Base-by-base conservation (phyloP, 2,329 filamentous ascomycete genomes). In the Stagonosporopsis tanaceti region DNA sequence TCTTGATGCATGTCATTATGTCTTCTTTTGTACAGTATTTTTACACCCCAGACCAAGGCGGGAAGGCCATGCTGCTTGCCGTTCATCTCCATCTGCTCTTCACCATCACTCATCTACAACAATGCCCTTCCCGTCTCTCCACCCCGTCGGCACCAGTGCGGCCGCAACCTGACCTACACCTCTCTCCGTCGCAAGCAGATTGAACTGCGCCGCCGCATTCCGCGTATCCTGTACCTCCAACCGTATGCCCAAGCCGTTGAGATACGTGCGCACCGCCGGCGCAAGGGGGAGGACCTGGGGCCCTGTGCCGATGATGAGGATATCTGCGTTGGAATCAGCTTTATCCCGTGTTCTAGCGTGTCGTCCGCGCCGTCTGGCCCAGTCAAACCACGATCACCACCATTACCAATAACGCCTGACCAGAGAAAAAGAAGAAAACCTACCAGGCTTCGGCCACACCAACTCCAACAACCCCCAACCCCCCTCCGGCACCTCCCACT, bases 191-290 rank as follows among this genome's bases (percentile, higher is more conserved):
- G 93, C 94, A 52, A 99, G 80, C 69, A 99, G 75, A 73, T 99
- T 99, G 77, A 95, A 99, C 75, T 97, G 93, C 32, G 93, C 90
- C 1, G 94, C 92, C 8, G 95, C 95, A 77, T 98, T 98, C 62
- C 92, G 84, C 30, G 95, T 98, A 78, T 98, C 95, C 71, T 94
- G 85, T 3, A 97, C 84, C 71, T 99, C 95, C 5, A 98, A 83
- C 55, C 92, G 84, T 66, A 98, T 90, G 0, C 95, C 95, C 39
- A 98, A 77, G 28, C 85, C 84, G 60, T 89, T 89, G 54, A 99
- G 87, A 66, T 87, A 83, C 57, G 82, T 83, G 66, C 89, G 87
- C 40, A 92, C 91, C 65, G 87, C 83, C 0, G 91, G 90, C 53
- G 90, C 91, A 7, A 98, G 78, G 0, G 93, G 93, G 47, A 88